Conservation (phyloP, 768 basidiomycete species). For the Asterophora parasitica region DNA sequence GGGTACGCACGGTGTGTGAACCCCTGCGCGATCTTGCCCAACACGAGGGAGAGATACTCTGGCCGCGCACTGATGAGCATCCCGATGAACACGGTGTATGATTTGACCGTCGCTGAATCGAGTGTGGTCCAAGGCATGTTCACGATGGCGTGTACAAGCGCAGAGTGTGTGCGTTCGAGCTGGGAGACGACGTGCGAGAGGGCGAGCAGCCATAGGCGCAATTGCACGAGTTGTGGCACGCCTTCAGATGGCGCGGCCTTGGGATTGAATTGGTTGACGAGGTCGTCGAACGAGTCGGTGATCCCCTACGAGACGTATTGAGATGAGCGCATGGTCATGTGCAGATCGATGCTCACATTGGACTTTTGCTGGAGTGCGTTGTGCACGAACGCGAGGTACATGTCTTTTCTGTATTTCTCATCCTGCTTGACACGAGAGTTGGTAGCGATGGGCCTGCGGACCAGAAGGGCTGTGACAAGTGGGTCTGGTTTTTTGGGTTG, state of each 20-base stretch:
- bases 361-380: constrained; percentile 75
- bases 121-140: constrained; percentile 91
- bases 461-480: constrained; percentile 21
- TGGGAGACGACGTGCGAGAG: constrained; percentile 91
- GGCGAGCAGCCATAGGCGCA: constrained; percentile 79
- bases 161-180: constrained; percentile 73
- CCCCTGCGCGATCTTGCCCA: constrained; percentile 77
- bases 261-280: constrained; percentile 79
- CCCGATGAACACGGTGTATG: constrained; percentile 85
- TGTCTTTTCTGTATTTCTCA: constrained; percentile 71
- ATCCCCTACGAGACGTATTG: constrained; percentile 52
- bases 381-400: constrained; percentile 80
- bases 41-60: constrained; percentile 83
- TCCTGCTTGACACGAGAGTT: constrained; percentile 77
- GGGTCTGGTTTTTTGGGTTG: constrained; percentile 25
- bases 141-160: constrained; percentile 83
- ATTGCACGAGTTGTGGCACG: constrained; percentile 44
- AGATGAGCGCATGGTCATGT: constrained; percentile 6
- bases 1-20: constrained; percentile 79
- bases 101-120: constrained; percentile 79
- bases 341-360: constrained; percentile 41
- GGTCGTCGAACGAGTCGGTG: constrained; percentile 76
- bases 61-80: constrained; percentile 89
- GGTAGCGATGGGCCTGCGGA: constrained; percentile 63
- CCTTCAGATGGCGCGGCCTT: constrained; percentile 30